Percentiles rank a stretch among this genome's conserved stretches.
These are phyloP conservation scores for Achaetomiella virescens DNA, from an alignment of 495 filamentous ascomycete genomes.

Conservation along the genomic window DNA sequence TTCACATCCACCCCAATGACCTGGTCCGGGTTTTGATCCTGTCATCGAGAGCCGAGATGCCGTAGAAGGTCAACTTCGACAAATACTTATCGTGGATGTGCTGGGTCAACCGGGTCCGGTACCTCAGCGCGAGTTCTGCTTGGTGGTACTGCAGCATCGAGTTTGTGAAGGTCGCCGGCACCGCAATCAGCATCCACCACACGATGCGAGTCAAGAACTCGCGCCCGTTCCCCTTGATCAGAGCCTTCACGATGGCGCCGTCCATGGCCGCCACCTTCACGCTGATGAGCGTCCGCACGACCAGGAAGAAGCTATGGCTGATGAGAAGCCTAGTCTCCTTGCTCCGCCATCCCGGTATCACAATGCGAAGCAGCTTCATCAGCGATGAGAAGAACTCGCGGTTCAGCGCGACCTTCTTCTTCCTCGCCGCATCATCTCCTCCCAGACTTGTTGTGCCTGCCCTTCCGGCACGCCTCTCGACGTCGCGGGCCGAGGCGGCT, in stretches of 20 bases:
- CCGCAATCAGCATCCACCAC: conserved; percentile 98
- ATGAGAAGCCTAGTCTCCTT: conserved; percentile 80
- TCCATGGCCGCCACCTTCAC: conserved; percentile 95
- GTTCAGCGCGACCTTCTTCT: conserved; percentile 88
- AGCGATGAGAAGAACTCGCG: conserved; percentile 90
- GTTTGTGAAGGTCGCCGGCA: conserved; percentile 98
- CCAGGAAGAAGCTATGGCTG: conserved; percentile 75
- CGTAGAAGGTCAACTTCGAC: conserved; percentile 95
- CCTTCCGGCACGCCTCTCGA: conserved; percentile 51
- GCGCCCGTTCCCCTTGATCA: conserved; percentile 85
- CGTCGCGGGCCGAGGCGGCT: conserved; percentile 69
- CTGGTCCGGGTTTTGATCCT: conserved; percentile 98
- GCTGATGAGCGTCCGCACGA: conserved; percentile 83
- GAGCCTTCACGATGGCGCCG: conserved; percentile 79
- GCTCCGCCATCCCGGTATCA: conserved; percentile 82
- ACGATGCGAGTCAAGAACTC: conserved; percentile 84
- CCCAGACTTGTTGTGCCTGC: conserved; percentile 48
- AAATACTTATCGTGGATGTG: conserved; percentile 92
- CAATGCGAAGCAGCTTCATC: conserved; percentile 72
- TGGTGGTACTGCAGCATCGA: conserved; percentile 99
- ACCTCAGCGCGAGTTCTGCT: conserved; percentile 85
- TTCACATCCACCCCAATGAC: conserved; percentile 94
- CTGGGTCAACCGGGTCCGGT: conserved; percentile 83
- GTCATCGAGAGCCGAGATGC: conserved; percentile 89
- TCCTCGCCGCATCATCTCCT: conserved; percentile 37